Percentiles rank a stretch among this genome's conserved stretches.
Evolutionary conservation across 2,329 filamentous ascomycete genomes (phyloP).

Genomic region (Talaromyces sp.): DNA sequence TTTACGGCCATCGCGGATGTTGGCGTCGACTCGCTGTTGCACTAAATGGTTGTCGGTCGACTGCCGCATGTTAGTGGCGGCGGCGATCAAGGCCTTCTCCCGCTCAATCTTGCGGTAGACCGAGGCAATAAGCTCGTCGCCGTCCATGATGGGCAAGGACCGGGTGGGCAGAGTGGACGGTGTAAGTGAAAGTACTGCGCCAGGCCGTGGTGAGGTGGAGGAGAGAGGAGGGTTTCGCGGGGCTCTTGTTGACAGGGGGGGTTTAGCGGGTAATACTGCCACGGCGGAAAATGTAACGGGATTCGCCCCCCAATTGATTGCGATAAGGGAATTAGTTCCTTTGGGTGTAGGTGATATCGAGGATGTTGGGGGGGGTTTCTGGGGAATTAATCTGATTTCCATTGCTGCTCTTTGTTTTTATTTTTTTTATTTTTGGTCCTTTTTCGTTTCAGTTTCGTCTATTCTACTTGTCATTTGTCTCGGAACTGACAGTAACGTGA

Average conservation of each 20-base stretch:
- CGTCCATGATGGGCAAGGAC: slow-evolving; percentile 54
- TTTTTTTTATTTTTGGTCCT: too few relatives aligned
- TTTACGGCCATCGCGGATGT: slow-evolving; percentile 89
- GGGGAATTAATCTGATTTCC: too few relatives aligned
- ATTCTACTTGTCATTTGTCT: too few relatives aligned
- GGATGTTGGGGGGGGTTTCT: not conserved
- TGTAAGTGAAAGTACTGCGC: not conserved
- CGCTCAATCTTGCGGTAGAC: slow-evolving; percentile 97
- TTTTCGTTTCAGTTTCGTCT: too few relatives aligned
- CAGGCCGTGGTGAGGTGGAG: slow-evolving; percentile 12
- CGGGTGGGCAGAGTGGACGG: slow-evolving; percentile 9
- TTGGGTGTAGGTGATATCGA: too few relatives aligned
- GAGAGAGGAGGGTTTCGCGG: slow-evolving; percentile 28
- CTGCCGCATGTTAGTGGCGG: slow-evolving; percentile 91
- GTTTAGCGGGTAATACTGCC: slow-evolving; percentile 25
- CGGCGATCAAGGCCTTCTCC: slow-evolving; percentile 92
- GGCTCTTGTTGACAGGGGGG: slow-evolving; percentile 31
- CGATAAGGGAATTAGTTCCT: slow-evolving; percentile 7
- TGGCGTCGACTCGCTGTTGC: slow-evolving; percentile 84
- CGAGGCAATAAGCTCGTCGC: slow-evolving; percentile 69
- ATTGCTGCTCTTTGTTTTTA: too few relatives aligned
- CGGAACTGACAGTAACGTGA: too few relatives aligned
- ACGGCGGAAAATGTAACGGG: slow-evolving; percentile 28
- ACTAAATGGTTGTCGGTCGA: slow-evolving; percentile 93
- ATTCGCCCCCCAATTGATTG: slow-evolving; percentile 5